Evolutionary conservation across 306 rosid genomes (phyloP).

Genomic region (Sicyos edulis): DNA sequence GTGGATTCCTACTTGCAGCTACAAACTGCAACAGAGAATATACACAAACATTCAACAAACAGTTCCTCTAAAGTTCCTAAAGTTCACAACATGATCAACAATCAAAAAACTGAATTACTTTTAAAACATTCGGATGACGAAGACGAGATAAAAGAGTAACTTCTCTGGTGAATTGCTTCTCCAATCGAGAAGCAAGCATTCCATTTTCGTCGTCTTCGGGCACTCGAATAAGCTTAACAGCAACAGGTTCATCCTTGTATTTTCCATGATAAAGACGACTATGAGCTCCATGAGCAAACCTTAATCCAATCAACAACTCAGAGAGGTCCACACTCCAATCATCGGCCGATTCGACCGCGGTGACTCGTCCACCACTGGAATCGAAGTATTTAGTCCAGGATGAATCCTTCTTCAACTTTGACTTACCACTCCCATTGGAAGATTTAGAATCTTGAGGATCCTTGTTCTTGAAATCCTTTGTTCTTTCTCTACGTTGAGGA

Average conservation of each 20-base stretch:
- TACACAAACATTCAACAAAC: slow-evolving; percentile 26
- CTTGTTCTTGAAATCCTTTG: slow-evolving; percentile 40
- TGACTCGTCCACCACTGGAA: slow-evolving; percentile 59
- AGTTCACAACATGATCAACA: not conserved
- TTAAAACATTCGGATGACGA: slow-evolving; percentile 67
- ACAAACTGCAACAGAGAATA: slow-evolving; percentile 51
- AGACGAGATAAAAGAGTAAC: slow-evolving; percentile 76
- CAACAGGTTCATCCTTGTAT: slow-evolving; percentile 66
- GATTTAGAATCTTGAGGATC: slow-evolving; percentile 27
- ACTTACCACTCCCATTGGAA: slow-evolving; percentile 29
- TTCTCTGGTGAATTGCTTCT: slow-evolving; percentile 71
- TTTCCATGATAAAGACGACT: slow-evolving; percentile 89
- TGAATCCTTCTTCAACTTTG: slow-evolving; percentile 46
- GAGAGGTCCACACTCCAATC: slow-evolving; percentile 76
- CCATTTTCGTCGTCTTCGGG: slow-evolving; percentile 79
- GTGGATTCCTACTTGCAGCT: slow-evolving; percentile 82
- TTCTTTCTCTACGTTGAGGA: slow-evolving; percentile 44
- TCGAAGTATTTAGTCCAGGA: slow-evolving; percentile 71
- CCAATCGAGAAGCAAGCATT: slow-evolving; percentile 52
- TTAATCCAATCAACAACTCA: slow-evolving; percentile 66
- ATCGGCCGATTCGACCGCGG: slow-evolving; percentile 64
- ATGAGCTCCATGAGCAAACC: slow-evolving; percentile 94
- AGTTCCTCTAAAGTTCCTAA: not conserved
- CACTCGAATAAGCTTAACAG: slow-evolving; percentile 66
- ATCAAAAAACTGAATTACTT: slow-evolving; percentile 36